These are phyloP conservation scores for Plasmodium blacklocki DNA, from an alignment of 169 alveolate species.

Conservation along the genomic window DNA sequence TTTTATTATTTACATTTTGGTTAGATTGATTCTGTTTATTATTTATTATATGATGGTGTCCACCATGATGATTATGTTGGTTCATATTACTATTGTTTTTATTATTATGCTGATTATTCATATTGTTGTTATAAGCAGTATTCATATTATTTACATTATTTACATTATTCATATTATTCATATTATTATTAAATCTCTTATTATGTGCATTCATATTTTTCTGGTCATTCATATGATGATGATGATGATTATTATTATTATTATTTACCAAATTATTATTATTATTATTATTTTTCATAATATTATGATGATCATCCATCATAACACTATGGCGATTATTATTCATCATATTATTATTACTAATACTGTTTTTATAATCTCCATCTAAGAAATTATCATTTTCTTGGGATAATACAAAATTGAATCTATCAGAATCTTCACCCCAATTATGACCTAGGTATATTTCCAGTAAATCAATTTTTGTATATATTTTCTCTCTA, in stretches of 20 bases:
- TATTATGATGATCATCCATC: conserved; percentile 2
- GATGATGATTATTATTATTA: background rate
- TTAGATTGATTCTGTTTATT: too few relatives aligned
- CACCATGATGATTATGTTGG: too few relatives aligned
- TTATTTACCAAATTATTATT: background rate
- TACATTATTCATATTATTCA: background rate
- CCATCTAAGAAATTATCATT: background rate
- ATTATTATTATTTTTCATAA: background rate
- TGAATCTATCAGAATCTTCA: conserved; percentile 19
- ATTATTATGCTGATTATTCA: background rate
- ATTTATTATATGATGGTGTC: background rate
- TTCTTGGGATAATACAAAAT: conserved; percentile 48
- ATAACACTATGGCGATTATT: conserved; percentile 1
- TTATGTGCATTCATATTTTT: background rate
- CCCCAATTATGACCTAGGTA: conserved; percentile 59
- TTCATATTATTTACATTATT: conserved; percentile 3
- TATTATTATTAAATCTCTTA: background rate
- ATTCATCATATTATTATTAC: background rate
- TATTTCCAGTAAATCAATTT: conserved; percentile 57
- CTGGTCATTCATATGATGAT: conserved; percentile 10
- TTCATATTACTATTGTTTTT: too few relatives aligned
- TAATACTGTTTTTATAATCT: conserved; percentile 27
- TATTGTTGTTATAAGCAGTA: background rate
- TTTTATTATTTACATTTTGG: conserved; percentile 16
- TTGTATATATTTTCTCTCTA: conserved; percentile 25